Conservation (phyloP, 2,329 filamentous ascomycete genomes). For the Scedosporium minutisporum region DNA sequence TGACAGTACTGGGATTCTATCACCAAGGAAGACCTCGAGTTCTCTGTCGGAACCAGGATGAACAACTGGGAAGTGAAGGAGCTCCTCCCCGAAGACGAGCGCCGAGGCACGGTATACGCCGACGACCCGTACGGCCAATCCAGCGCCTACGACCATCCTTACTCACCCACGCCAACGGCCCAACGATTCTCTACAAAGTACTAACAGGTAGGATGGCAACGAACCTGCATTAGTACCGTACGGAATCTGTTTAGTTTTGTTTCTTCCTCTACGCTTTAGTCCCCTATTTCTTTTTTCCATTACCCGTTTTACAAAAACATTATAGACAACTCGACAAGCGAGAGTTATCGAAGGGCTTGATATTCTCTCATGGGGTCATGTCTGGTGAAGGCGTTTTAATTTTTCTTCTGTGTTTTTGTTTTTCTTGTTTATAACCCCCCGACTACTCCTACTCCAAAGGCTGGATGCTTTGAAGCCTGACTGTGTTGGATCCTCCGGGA, state of each 20-base stretch:
- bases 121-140: conserved; percentile 56
- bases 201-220: conserved; percentile 16
- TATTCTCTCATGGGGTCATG: background rate
- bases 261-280: background rate
- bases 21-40: conserved; percentile 95
- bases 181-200: conserved; percentile 37
- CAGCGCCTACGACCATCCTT: conserved; percentile 41
- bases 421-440: background rate
- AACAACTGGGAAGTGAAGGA: conserved; percentile 99
- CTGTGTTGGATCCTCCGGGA: too few relatives aligned
- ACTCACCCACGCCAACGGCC: conserved; percentile 29
- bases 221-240: background rate
- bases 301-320: background rate
- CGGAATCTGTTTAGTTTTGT: background rate
- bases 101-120: conserved; percentile 60
- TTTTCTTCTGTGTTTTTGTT: conserved; percentile 8
- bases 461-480: too few relatives aligned
- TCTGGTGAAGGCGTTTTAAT: conserved; percentile 7
- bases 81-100: conserved; percentile 69
- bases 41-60: conserved; percentile 87
- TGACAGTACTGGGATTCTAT: conserved; percentile 96
- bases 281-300: background rate
- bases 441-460: too few relatives aligned
- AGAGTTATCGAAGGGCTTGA: background rate
- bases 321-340: background rate